Evolutionary conservation across 192 early-diverging fungal species (phyloP).

Genomic region (Entrophospora sp.): DNA sequence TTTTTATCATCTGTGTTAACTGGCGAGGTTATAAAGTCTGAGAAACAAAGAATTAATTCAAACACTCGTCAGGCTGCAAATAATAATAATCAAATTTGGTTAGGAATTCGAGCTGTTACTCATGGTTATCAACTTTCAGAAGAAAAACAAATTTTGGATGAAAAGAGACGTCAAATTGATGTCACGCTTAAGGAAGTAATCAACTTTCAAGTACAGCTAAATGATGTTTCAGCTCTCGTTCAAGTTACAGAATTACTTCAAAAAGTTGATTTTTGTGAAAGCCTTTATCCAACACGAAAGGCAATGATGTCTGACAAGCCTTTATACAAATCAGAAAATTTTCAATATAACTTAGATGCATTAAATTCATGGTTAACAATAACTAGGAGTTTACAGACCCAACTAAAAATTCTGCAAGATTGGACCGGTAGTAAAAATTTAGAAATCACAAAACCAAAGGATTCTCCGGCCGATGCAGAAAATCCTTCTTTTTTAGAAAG

Average conservation of each 20-base stretch:
- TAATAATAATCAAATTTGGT: conserved; percentile 51
- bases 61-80: conserved; percentile 5
- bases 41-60: conserved; percentile 62
- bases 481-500: conserved; percentile 77
- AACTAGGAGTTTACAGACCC: conserved; percentile 57
- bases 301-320: conserved; percentile 55
- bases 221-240: conserved; percentile 33
- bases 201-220: conserved; percentile 44
- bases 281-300: conserved; percentile 64
- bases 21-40: conserved; percentile 77
- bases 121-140: conserved; percentile 50
- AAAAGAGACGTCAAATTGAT: conserved; percentile 51
- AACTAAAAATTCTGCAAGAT: conserved; percentile 65
- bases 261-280: conserved; percentile 69
- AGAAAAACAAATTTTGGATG: conserved; percentile 61
- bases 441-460: conserved; percentile 46
- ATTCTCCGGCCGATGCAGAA: conserved; percentile 34
- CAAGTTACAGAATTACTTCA: conserved; percentile 64
- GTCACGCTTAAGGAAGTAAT: conserved; percentile 50
- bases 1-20: conserved; percentile 74
- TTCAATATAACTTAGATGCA: conserved; percentile 63
- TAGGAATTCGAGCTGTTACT: conserved; percentile 58
- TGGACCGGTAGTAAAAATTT: conserved; percentile 75
- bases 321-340: conserved; percentile 53
- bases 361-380: conserved; percentile 71